phyloP scores from a whole-genome alignment of 2,329 filamentous ascomycete genomes.

The Fusarium phyllophilum region DNA sequence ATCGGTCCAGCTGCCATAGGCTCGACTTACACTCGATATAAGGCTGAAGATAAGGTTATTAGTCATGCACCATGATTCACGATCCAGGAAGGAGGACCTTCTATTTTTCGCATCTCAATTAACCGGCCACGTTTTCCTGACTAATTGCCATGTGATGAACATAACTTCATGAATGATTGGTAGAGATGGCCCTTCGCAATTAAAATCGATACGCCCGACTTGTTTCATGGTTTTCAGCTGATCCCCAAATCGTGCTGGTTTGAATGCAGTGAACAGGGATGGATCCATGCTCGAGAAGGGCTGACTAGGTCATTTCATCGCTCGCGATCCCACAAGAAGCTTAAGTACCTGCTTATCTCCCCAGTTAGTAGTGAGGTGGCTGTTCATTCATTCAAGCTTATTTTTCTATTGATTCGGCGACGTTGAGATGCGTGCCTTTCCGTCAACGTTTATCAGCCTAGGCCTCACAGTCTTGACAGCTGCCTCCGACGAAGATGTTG shows the following conservation, averaged over 20 bases:
- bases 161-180: neutral
- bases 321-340: neutral
- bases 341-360: neutral
- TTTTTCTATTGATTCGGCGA: too few species aligned
- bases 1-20: too few species aligned
- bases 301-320: constrained; percentile 8
- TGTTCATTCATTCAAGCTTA: neutral
- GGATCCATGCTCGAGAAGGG: constrained; percentile 15
- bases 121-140: neutral
- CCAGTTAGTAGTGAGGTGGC: neutral
- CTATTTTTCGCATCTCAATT: neutral
- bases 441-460: neutral
- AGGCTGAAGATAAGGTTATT: constrained; percentile 8
- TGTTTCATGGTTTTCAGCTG: constrained; percentile 13
- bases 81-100: neutral
- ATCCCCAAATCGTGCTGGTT: neutral
- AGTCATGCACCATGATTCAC: neutral
- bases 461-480: neutral
- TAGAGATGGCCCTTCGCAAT: neutral
- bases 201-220: neutral
- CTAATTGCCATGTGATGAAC: neutral
- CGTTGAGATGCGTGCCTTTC: neutral
- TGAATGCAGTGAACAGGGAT: constrained; percentile 19
- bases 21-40: neutral
- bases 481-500: neutral